A percentile compares a stretch with the other conserved stretches of the same genome.
Conservation (phyloP, 768 basidiomycete genomes). For the Naganishia randhawae region DNA sequence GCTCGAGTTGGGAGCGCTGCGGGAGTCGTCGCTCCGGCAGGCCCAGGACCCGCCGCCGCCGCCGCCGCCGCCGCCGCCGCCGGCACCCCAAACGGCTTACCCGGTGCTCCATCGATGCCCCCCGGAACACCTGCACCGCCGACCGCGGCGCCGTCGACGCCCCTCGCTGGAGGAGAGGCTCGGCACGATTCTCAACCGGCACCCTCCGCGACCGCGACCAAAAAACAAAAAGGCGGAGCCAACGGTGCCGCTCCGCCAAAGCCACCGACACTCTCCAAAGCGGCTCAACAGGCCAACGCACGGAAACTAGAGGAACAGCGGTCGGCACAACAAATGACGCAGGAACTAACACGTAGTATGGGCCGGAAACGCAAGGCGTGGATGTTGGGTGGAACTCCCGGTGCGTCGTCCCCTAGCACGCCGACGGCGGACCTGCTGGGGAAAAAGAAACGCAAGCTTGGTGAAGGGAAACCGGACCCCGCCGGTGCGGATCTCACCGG, state of each 20-base stretch:
- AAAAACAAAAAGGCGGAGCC: neutral
- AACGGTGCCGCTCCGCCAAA: neutral
- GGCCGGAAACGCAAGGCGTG: constrained; percentile 14
- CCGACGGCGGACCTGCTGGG: constrained; percentile 5
- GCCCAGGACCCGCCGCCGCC: no score
- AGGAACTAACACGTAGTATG: constrained; percentile 16
- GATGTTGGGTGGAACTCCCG: constrained; percentile 19
- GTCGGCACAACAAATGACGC: constrained; percentile 21
- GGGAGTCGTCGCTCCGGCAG: neutral
- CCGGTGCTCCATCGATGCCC: neutral
- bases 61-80: neutral
- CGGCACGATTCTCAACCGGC: neutral
- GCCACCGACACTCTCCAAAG: constrained; percentile 16
- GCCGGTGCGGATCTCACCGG: neutral
- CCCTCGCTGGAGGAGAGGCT: neutral
- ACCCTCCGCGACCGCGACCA: neutral
- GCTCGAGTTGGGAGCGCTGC: no score
- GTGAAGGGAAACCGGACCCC: neutral
- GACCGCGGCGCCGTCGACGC: neutral
- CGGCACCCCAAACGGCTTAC: neutral
- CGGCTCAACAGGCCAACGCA: constrained; percentile 20
- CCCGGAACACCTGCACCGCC: neutral
- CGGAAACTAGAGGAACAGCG: constrained; percentile 21
- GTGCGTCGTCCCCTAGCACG: neutral
- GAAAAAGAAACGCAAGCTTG: constrained; percentile 16